phyloP scores from a whole-genome alignment of 176 grass and related monocot genomes.

The Oryza brachyantha region DNA sequence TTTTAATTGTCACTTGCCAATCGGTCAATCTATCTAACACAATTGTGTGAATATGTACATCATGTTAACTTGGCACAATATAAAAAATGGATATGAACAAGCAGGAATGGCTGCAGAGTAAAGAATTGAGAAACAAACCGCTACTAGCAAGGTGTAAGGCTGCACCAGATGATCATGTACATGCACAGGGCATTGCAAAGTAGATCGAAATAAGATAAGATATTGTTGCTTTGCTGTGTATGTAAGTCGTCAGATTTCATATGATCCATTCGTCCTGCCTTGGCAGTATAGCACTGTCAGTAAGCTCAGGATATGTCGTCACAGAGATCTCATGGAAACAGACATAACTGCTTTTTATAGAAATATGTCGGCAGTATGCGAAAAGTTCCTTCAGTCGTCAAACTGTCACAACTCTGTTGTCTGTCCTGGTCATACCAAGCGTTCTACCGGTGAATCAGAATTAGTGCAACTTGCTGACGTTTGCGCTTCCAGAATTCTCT shows the following conservation, averaged over 20 bases:
- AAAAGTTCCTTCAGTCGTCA: neutral
- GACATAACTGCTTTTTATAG: neutral
- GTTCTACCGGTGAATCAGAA: conserved; percentile 42
- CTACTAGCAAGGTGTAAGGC: neutral
- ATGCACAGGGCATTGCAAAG: neutral
- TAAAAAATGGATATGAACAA: conserved; percentile 14
- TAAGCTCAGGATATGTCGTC: neutral
- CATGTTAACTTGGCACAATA: conserved; percentile 10
- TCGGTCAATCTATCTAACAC: conserved; percentile 23
- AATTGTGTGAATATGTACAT: conserved; percentile 37
- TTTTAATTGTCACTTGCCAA: neutral
- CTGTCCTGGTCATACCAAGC: conserved; percentile 53
- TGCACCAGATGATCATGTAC: conserved; percentile 29
- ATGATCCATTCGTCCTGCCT: neutral
- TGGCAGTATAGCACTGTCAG: conserved; percentile 1
- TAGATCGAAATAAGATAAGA: neutral
- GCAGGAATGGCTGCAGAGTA: conserved; percentile 23
- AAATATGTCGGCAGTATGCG: neutral
- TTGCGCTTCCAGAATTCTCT: conserved; percentile 60
- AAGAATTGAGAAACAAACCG: conserved; percentile 21
- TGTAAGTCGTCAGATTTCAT: neutral
- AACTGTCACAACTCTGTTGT: too few species aligned
- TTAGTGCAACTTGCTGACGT: conserved; percentile 1
- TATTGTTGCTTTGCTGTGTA: conserved; percentile 8
- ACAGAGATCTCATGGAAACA: neutral